Conservation (phyloP, 139 green algal genomes). For the Pleodorina starrii region DNA sequence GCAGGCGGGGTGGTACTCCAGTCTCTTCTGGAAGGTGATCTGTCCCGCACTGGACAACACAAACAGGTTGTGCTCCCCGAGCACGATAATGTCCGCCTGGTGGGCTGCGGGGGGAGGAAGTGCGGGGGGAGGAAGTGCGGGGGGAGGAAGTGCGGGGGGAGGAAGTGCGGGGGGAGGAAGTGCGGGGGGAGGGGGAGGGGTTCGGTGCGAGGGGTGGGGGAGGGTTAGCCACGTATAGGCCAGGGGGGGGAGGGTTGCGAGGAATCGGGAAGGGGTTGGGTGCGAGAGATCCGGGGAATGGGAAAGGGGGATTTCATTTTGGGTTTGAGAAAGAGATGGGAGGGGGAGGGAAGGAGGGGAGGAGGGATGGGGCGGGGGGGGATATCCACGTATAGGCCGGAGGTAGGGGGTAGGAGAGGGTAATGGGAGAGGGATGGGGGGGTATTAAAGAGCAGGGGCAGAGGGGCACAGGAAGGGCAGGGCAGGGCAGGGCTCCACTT, state of each 20-base stretch:
- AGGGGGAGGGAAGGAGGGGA: too few species aligned
- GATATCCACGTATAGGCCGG: too few species aligned
- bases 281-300: too few species aligned
- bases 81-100: conserved; percentile 66
- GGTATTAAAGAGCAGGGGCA: not conserved
- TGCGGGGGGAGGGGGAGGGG: not conserved
- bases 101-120: conserved; percentile 22
- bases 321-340: too few species aligned
- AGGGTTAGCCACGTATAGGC: too few species aligned
- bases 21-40: conserved; percentile 67
- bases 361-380: not conserved
- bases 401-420: not conserved
- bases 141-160: not conserved
- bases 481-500: too few species aligned
- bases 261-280: too few species aligned
- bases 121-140: not conserved
- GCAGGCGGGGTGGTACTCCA: conserved; percentile 77
- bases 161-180: not conserved
- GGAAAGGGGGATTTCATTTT: too few species aligned
- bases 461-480: too few species aligned
- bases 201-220: not conserved
- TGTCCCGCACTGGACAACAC: conserved; percentile 52
- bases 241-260: too few species aligned
- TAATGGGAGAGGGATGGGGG: not conserved
- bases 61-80: conserved; percentile 76